Base-by-base conservation (phyloP, 768 basidiomycete genomes). In the Leccinellum rugosiceps region DNA sequence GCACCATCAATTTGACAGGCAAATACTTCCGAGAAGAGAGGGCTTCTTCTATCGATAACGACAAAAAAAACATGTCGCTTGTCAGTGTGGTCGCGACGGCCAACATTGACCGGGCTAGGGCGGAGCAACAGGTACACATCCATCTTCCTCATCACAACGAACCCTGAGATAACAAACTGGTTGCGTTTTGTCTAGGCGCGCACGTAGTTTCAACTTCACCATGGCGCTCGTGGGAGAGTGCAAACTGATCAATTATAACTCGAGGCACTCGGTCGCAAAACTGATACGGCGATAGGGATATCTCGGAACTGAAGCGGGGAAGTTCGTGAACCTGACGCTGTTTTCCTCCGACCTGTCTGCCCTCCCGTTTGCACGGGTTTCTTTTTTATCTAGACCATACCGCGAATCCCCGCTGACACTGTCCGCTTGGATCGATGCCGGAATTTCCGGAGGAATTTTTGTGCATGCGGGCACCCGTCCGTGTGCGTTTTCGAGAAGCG, bases 401-500 rank as follows among this genome's bases (percentile, higher is more conserved):
- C 41, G 10, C 19, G 19, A 43, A 43, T 3, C n/a, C 2, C 41
- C 41, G 4, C 10, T 19, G n/a, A 11, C n/a, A 38, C 38, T 41
- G 10, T 19, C 19, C 11, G 10, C 11, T 43, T 11, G n/a, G 19
- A 43, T 43, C 41, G 17, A 43, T 11, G 41, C 41, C n/a, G 41
- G 41, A 43, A 19, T 35, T 35, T 51, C 32, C 50, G 19, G 38
- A 38, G 31, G 32, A 57, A 35, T 10, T 14, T 44, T 34, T 6
- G 25, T 4, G 45, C 23, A 25, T 43, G 19, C 47, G 54, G 62
- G 35, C 43, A 30, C 52, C 54, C 51, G 41, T 11, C 21, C 35
- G 30, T 26, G 63, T 28, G 44, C 35, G 47, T 43, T 21, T 47
- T 51, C 38, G 55, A 52, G 58, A 19, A 13, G 53, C 45, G 44